Percentiles rank a stretch among this genome's conserved stretches.
Conservation (phyloP, 2,329 filamentous ascomycete species). For the Fonsecaea nubica region DNA sequence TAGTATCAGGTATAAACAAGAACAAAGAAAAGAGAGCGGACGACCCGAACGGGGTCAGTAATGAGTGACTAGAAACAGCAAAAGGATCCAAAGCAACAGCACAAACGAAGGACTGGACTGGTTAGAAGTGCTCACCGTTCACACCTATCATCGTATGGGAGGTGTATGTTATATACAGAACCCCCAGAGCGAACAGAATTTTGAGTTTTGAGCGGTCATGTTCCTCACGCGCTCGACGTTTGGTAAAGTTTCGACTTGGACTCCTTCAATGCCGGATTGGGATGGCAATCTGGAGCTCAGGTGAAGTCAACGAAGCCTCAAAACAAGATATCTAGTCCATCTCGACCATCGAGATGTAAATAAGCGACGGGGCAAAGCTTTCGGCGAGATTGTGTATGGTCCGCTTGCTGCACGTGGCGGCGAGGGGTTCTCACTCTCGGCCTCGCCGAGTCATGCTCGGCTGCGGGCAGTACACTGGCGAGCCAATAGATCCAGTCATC, state of each 20-base stretch:
- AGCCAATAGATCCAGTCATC: not conserved
- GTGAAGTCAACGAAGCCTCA: slow-evolving; percentile 2
- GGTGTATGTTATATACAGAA: not conserved
- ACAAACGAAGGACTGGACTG: not conserved
- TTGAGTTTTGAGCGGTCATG: not conserved
- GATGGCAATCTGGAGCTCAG: not conserved
- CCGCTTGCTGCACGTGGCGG: not conserved
- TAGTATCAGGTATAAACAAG: not conserved
- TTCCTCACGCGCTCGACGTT: not conserved
- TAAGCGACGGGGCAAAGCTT: not conserved
- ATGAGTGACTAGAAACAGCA: not conserved
- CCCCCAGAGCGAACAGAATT: not conserved
- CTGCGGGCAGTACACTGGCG: not conserved
- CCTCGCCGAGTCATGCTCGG: not conserved
- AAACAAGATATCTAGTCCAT: not conserved
- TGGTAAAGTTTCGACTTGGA: not conserved
- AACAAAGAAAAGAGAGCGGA: not conserved
- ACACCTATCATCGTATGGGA: not conserved
- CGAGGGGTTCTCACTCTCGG: not conserved
- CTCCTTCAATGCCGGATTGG: slow-evolving; percentile 2
- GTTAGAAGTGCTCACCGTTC: not conserved
- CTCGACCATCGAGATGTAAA: not conserved
- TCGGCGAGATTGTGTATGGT: not conserved
- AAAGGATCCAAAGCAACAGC: not conserved
- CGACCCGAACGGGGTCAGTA: not conserved